Evolutionary conservation across 75 land plant species (phyloP).

Genomic region (Cryptomeria japonica): DNA sequence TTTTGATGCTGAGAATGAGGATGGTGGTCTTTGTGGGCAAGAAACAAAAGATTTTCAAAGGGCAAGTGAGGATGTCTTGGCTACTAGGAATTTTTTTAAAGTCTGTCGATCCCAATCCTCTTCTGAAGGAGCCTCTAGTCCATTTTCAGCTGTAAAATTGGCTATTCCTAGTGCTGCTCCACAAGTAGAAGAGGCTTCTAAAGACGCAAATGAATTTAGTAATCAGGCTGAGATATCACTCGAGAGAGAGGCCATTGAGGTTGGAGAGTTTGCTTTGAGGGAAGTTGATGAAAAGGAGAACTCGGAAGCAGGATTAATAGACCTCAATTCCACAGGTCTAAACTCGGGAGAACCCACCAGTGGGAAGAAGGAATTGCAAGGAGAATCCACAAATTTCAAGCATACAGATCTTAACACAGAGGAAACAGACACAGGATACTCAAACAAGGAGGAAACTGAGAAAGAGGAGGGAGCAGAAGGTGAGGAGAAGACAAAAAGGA

Average conservation of each 20-base stretch:
- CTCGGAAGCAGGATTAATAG: not conserved
- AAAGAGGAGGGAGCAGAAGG: slow-evolving; percentile 17
- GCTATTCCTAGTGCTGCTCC: slow-evolving; percentile 15
- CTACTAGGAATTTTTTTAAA: slow-evolving; percentile 14
- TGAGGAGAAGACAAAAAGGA: slow-evolving; percentile 8
- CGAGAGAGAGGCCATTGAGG: slow-evolving; percentile 8
- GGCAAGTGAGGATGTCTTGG: slow-evolving; percentile 24
- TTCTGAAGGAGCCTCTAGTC: slow-evolving; percentile 11
- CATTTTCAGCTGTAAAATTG: slow-evolving; percentile 15
- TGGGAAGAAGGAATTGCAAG: not conserved
- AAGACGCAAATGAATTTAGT: not conserved
- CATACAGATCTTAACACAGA: not conserved
- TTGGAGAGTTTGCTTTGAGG: not conserved
- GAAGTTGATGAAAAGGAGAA: slow-evolving; percentile 17
- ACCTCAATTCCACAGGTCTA: not conserved
- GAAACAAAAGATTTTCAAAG: slow-evolving; percentile 20
- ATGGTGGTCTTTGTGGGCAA: not conserved
- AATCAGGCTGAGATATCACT: not conserved
- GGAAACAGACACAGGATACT: not conserved
- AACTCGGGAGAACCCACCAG: not conserved
- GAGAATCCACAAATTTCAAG: not conserved
- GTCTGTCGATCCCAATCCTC: slow-evolving; percentile 9
- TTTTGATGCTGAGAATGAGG: slow-evolving; percentile 26
- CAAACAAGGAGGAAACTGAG: not conserved
- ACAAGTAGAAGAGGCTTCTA: not conserved